Evolutionary conservation across 352 stramenopile species (phyloP).

Genomic region (Pythium aquatile): DNA sequence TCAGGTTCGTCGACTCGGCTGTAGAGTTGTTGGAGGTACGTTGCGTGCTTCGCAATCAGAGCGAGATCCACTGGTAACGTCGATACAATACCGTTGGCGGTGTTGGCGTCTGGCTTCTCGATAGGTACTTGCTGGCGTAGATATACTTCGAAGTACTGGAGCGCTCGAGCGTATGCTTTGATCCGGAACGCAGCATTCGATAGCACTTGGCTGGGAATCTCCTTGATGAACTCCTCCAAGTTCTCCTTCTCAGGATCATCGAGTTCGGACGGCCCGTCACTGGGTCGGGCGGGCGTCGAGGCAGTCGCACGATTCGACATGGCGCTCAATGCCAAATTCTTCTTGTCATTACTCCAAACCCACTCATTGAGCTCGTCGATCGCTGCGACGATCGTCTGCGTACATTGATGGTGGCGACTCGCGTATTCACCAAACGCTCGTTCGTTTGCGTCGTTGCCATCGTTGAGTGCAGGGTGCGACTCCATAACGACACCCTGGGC

Average conservation of each 20-base stretch:
- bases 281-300: constrained; percentile 9
- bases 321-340: constrained; percentile 56
- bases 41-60: constrained; percentile 32
- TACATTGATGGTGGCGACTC: constrained; percentile 82
- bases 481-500: constrained; percentile 9
- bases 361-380: constrained; percentile 88
- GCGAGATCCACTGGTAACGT: constrained; percentile 28
- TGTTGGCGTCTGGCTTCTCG: constrained; percentile 15
- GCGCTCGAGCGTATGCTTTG: constrained; percentile 37
- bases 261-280: constrained; percentile 29
- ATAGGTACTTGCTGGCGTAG: constrained; percentile 32
- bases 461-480: not conserved
- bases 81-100: constrained; percentile 20
- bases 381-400: constrained; percentile 82
- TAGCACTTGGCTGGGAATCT: constrained; percentile 35
- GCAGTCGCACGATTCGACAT: constrained; percentile 18
- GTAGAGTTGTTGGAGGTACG: constrained; percentile 43
- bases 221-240: constrained; percentile 47
- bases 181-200: constrained; percentile 42
- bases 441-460: constrained; percentile 19
- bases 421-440: constrained; percentile 52
- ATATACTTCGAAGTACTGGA: constrained; percentile 50
- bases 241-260: constrained; percentile 48
- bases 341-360: constrained; percentile 86
- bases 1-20: constrained; percentile 41